phyloP scores from a whole-genome alignment of 225 moss, liverwort and hornwort species.

The Ulota crispa region DNA sequence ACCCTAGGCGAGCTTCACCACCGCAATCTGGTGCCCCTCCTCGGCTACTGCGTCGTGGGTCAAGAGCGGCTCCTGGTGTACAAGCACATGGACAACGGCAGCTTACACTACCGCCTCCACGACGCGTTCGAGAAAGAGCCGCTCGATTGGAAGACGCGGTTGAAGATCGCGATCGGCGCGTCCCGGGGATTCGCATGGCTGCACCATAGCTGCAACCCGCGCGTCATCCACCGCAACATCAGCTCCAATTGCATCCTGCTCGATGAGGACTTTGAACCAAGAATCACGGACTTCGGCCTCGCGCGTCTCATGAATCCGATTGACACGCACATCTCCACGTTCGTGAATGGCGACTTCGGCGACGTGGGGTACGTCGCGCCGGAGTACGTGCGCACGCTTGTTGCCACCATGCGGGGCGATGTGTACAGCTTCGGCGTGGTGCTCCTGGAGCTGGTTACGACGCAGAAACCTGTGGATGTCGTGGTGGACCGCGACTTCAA shows the following conservation, averaged over 20 bases:
- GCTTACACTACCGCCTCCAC: slow-evolving; percentile 39
- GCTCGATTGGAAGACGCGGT: slow-evolving; percentile 45
- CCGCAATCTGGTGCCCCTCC: slow-evolving; percentile 58
- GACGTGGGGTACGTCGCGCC: slow-evolving; percentile 66
- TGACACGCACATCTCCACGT: slow-evolving; percentile 50
- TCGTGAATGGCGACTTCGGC: slow-evolving; percentile 56
- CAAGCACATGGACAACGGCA: slow-evolving; percentile 70
- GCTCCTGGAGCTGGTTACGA: slow-evolving; percentile 52
- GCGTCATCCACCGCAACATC: slow-evolving; percentile 63
- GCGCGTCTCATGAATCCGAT: slow-evolving; percentile 55
- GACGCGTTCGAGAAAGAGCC: slow-evolving; percentile 49
- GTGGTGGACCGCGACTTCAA: slow-evolving; percentile 67
- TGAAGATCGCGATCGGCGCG: slow-evolving; percentile 56
- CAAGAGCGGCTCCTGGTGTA: slow-evolving; percentile 62
- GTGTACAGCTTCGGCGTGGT: slow-evolving; percentile 70
- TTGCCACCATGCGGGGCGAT: slow-evolving; percentile 55
- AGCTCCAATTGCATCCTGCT: slow-evolving; percentile 56
- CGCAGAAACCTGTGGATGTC: slow-evolving; percentile 51
- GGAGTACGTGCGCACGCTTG: slow-evolving; percentile 55
- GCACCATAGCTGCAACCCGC: slow-evolving; percentile 63
- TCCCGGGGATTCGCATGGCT: slow-evolving; percentile 55
- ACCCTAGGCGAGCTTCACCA: slow-evolving; percentile 61
- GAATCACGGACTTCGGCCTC: slow-evolving; percentile 59
- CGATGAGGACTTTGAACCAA: slow-evolving; percentile 51
- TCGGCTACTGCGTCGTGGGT: slow-evolving; percentile 58